These are phyloP conservation scores for Plectranthus barbatus DNA, from an alignment of 257 asterid species.

Conservation along the genomic window DNA sequence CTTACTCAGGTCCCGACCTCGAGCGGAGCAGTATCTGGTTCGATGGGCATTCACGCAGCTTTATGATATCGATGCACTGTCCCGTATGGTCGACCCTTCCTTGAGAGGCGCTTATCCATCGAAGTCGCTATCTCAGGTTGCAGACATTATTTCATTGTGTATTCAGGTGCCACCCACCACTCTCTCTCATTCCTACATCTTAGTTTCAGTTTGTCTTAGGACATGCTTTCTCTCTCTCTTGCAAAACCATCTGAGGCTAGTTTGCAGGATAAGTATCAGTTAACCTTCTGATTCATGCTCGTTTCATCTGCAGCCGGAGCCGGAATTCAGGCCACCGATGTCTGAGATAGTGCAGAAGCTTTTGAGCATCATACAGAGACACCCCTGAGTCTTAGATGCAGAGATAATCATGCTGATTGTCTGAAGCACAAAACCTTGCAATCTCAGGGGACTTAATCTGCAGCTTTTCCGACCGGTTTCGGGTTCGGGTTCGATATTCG, in stretches of 20 bases:
- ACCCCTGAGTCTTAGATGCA: not conserved
- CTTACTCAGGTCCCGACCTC: conserved; percentile 54
- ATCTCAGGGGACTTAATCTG: not conserved
- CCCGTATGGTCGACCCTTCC: conserved; percentile 90
- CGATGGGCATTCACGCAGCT: conserved; percentile 86
- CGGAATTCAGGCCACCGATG: conserved; percentile 93
- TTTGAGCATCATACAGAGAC: conserved; percentile 29
- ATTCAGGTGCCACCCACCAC: conserved; percentile 64
- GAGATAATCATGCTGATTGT: conserved; percentile 13
- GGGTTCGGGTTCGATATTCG: too few relatives aligned
- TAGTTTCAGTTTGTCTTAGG: too few relatives aligned
- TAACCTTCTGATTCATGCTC: not conserved
- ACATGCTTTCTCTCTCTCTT: too few relatives aligned
- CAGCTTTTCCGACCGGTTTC: not conserved
- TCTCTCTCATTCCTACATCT: not conserved
- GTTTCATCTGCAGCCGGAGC: conserved; percentile 49
- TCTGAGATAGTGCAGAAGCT: conserved; percentile 88
- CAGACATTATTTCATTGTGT: conserved; percentile 82
- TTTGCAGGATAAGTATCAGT: too few relatives aligned
- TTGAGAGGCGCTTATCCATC: conserved; percentile 71
- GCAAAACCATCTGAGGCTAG: too few relatives aligned
- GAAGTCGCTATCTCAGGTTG: conserved; percentile 74
- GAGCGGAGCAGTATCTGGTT: conserved; percentile 69
- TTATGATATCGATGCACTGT: conserved; percentile 72
- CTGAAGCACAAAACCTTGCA: not conserved